These are phyloP conservation scores for Jamesozyma lodderae DNA, from an alignment of 805 yeast species.

Conservation along the genomic window DNA sequence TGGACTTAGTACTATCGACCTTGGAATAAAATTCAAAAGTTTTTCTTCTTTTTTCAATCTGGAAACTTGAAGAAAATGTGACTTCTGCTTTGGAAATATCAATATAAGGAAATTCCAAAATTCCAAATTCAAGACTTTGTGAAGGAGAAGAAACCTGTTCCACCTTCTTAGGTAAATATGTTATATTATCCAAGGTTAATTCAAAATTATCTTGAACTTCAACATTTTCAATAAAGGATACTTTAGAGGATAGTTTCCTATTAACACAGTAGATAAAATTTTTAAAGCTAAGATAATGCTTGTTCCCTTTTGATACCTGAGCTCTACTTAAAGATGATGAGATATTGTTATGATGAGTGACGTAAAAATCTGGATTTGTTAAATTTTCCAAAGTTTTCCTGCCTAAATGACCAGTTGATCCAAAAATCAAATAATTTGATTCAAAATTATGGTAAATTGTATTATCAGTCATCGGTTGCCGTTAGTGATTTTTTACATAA, in stretches of 20 bases:
- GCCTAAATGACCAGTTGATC: constrained; percentile 21
- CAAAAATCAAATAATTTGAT: constrained; percentile 11
- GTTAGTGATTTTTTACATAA: too few relatives aligned
- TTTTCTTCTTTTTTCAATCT: background rate
- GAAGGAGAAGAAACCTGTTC: too few relatives aligned
- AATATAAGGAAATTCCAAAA: too few relatives aligned
- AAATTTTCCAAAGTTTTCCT: constrained; percentile 10
- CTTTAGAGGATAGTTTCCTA: background rate
- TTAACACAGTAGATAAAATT: background rate
- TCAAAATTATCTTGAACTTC: too few relatives aligned
- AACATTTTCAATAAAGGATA: background rate
- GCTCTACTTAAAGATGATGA: background rate
- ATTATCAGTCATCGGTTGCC: background rate
- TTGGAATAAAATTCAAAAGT: too few relatives aligned
- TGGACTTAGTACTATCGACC: too few relatives aligned
- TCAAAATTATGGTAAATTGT: too few relatives aligned
- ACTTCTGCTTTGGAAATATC: too few relatives aligned
- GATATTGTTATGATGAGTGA: too few relatives aligned
- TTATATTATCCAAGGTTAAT: too few relatives aligned
- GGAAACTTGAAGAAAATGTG: background rate
- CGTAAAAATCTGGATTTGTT: constrained; percentile 10
- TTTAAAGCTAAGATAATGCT: background rate
- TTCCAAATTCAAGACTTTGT: too few relatives aligned
- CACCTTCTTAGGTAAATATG: too few relatives aligned
- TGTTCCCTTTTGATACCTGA: background rate